Conservation (phyloP, 2,329 filamentous ascomycete species). For the Periconia sp. region DNA sequence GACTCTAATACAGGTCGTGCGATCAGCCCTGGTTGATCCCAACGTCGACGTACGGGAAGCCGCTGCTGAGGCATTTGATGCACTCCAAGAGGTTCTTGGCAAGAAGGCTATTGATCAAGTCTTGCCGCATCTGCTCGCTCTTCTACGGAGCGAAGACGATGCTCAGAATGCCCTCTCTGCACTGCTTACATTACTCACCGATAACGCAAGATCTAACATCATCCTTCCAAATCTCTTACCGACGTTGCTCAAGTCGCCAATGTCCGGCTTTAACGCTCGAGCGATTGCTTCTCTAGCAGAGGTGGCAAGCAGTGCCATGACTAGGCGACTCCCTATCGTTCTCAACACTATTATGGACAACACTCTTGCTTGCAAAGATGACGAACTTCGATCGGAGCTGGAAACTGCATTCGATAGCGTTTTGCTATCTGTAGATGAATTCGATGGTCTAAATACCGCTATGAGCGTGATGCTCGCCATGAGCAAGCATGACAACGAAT, state of each 20-base stretch:
- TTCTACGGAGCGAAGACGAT: constrained; percentile 84
- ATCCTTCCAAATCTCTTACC: constrained; percentile 96
- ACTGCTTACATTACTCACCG: constrained; percentile 90
- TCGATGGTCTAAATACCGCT: constrained; percentile 89
- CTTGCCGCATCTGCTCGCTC: constrained; percentile 85
- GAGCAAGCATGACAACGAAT: constrained; percentile 91
- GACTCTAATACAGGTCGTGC: constrained; percentile 90
- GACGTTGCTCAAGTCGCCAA: constrained; percentile 86
- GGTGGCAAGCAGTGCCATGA: constrained; percentile 90
- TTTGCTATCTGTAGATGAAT: constrained; percentile 91
- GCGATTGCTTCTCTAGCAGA: constrained; percentile 91
- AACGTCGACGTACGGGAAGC: constrained; percentile 92
- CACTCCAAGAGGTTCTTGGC: constrained; percentile 89
- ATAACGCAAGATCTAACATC: constrained; percentile 91
- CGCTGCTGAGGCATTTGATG: constrained; percentile 96
- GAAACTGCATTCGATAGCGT: constrained; percentile 86
- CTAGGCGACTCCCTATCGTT: constrained; percentile 84
- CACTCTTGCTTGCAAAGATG: constrained; percentile 78
- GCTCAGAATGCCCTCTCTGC: constrained; percentile 93
- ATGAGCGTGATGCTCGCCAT: constrained; percentile 92
- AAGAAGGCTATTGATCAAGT: constrained; percentile 96
- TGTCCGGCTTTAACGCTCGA: constrained; percentile 92
- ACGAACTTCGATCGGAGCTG: constrained; percentile 75
- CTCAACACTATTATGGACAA: constrained; percentile 95
- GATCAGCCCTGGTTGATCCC: constrained; percentile 87